phyloP scores from a whole-genome alignment of 2,329 filamentous ascomycete species.

The Alternaria ethzedia region DNA sequence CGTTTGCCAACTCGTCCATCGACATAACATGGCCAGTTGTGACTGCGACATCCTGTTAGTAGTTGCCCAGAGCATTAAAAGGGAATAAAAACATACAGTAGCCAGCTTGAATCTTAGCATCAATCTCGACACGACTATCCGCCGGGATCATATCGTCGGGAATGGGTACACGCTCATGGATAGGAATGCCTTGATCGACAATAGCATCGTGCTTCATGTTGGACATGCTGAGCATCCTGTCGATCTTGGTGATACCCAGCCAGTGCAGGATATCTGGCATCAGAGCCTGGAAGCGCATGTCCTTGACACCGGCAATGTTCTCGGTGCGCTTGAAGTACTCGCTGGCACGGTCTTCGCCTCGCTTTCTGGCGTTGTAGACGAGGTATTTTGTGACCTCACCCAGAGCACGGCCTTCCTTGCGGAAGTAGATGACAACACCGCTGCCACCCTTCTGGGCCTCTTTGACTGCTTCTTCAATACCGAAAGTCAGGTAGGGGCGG shows the following conservation, averaged over 20 bases:
- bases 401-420: conserved; percentile 92
- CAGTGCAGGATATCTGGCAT: conserved; percentile 99
- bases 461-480: conserved; percentile 96
- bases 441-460: conserved; percentile 93
- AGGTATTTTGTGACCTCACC: conserved; percentile 92
- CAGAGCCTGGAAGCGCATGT: conserved; percentile 96
- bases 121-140: conserved; percentile 97
- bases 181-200: conserved; percentile 83
- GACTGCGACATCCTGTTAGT: conserved; percentile 54
- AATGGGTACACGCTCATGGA: conserved; percentile 87
- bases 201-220: conserved; percentile 96
- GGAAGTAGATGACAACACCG: conserved; percentile 97
- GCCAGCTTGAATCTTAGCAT: conserved; percentile 94
- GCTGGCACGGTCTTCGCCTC: conserved; percentile 77
- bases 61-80: background rate
- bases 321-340: conserved; percentile 98
- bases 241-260: conserved; percentile 98
- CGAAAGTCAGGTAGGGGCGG: conserved; percentile 92
- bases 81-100: conserved; percentile 64
- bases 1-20: conserved; percentile 80
- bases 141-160: conserved; percentile 93
- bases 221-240: conserved; percentile 98
- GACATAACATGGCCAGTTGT: conserved; percentile 91
- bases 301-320: conserved; percentile 94
- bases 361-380: conserved; percentile 81